Percentiles rank a stretch among this genome's conserved stretches.
Evolutionary conservation across 768 basidiomycete species (phyloP).

Genomic region (Gloeopeniophorella convolvens): DNA sequence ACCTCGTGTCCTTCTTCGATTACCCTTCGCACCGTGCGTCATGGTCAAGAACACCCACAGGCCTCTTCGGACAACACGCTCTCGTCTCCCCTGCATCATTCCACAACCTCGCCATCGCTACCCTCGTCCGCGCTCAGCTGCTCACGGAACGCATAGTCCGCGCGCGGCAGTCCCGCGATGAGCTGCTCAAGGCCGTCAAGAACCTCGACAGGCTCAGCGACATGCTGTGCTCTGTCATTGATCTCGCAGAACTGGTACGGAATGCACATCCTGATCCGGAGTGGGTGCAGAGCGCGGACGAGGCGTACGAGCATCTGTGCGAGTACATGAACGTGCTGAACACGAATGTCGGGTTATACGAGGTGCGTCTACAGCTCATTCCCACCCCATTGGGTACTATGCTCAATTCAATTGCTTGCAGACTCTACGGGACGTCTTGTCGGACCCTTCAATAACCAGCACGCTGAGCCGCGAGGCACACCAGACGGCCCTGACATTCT

Average conservation of each 20-base stretch:
- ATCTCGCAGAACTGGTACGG: slow-evolving; percentile 88
- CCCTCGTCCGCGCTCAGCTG: slow-evolving; percentile 70
- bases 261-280: slow-evolving; percentile 84
- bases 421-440: slow-evolving; percentile 67
- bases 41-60: slow-evolving; percentile 51
- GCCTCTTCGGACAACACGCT: slow-evolving; percentile 77
- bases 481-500: slow-evolving; percentile 87
- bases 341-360: slow-evolving; percentile 84
- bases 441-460: slow-evolving; percentile 57
- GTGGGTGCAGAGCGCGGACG: slow-evolving; percentile 83
- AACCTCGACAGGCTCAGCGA: slow-evolving; percentile 96
- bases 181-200: slow-evolving; percentile 85
- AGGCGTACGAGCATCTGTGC: slow-evolving; percentile 86
- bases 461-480: slow-evolving; percentile 69
- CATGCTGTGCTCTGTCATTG: slow-evolving; percentile 92
- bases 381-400: slow-evolving; percentile 7
- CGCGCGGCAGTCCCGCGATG: slow-evolving; percentile 62
- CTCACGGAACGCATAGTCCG: slow-evolving; percentile 80
- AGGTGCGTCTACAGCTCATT: slow-evolving; percentile 46
- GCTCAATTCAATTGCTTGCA: slow-evolving; percentile 26
- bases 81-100: slow-evolving; percentile 68
- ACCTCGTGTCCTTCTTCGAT: slow-evolving; percentile 68
- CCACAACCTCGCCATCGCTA: slow-evolving; percentile 66
- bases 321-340: slow-evolving; percentile 98
- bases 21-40: slow-evolving; percentile 40